Conservation (phyloP, 2,329 filamentous ascomycete genomes). For the Pyrenochaeta sp. region DNA sequence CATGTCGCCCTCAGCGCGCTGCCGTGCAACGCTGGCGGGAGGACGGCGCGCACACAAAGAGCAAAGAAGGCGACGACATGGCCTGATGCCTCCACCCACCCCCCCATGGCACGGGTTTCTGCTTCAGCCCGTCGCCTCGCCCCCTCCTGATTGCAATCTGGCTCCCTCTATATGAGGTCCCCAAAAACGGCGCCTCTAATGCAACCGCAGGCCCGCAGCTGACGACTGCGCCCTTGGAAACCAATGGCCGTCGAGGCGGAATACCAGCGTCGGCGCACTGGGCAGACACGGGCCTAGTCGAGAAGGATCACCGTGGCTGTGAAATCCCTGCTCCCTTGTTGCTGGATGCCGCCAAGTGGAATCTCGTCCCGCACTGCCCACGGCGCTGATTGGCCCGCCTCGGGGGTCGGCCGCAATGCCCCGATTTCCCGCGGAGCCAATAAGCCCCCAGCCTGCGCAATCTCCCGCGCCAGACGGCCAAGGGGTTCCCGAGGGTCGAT, state of each 20-base stretch:
- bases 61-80: no score
- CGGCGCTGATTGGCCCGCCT: conserved; percentile 6
- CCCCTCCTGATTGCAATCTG: conserved; percentile 13
- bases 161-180: conserved; percentile 8
- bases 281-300: conserved; percentile 11
- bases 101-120: conserved; percentile 8
- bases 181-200: conserved; percentile 9
- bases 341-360: conserved; percentile 16
- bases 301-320: conserved; percentile 17
- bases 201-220: conserved; percentile 11
- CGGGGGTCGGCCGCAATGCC: conserved; percentile 4
- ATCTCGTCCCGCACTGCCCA: conserved; percentile 15
- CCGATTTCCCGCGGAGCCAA: conserved; percentile 3
- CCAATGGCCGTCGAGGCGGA: conserved; percentile 29
- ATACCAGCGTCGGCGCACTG: conserved; percentile 13
- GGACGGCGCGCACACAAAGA: conserved; percentile 19
- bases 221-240: conserved; percentile 20
- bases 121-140: not conserved
- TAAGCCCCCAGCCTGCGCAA: conserved; percentile 17
- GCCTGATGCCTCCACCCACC: no score
- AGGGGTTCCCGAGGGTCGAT: conserved; percentile 9
- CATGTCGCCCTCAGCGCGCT: conserved; percentile 1
- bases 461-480: conserved; percentile 10
- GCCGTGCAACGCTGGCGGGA: conserved; percentile 26
- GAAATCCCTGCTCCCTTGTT: conserved; percentile 11